These are phyloP conservation scores for Scleroderma citrinum DNA, from an alignment of 768 basidiomycete species.

Conservation along the genomic window DNA sequence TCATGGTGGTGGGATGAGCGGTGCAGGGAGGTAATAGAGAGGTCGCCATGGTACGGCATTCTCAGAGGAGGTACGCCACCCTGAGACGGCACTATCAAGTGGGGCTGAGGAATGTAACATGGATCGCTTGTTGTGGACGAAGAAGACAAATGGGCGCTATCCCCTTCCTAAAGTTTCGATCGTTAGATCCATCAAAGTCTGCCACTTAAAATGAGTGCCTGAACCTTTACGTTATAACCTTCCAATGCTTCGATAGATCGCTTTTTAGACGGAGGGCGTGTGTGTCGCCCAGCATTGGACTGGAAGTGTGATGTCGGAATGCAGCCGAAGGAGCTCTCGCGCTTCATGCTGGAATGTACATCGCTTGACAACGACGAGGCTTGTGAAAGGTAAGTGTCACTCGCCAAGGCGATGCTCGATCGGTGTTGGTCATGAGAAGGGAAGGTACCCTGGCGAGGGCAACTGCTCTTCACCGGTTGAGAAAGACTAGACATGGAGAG, in stretches of 20 bases:
- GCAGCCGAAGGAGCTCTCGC: conserved; percentile 13
- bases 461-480: conserved; percentile 17
- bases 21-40: conserved; percentile 4
- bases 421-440: conserved; percentile 24
- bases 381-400: conserved; percentile 28
- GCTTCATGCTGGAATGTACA: conserved; percentile 15
- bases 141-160: conserved; percentile 14
- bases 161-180: conserved; percentile 26
- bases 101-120: conserved; percentile 18
- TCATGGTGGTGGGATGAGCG: conserved; percentile 13
- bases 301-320: conserved; percentile 11
- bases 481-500: conserved; percentile 13
- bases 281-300: conserved; percentile 11
- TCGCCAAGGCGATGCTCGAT: conserved; percentile 27
- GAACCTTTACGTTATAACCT: conserved; percentile 25
- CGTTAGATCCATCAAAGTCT: conserved; percentile 14
- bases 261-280: conserved; percentile 25
- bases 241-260: conserved; percentile 28
- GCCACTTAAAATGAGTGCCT: conserved; percentile 25
- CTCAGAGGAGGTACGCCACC: conserved; percentile 10
- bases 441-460: conserved; percentile 8
- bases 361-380: conserved; percentile 27
- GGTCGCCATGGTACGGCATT: conserved; percentile 9
- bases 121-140: conserved; percentile 18
- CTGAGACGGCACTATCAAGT: conserved; percentile 21